Conservation (phyloP, 139 green algal genomes). For the Chlamydomonas eustigma region DNA sequence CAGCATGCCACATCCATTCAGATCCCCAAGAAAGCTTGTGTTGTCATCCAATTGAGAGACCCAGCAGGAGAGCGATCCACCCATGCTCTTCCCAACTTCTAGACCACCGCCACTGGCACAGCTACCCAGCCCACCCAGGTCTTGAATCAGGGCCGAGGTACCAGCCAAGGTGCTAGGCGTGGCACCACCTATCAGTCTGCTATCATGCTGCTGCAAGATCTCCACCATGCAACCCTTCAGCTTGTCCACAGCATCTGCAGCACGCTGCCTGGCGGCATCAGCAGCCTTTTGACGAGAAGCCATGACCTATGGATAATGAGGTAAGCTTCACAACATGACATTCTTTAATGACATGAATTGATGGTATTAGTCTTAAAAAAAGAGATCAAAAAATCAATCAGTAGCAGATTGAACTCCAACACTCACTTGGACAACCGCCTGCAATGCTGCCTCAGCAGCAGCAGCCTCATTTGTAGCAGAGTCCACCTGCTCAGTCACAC, state of each 20-base stretch:
- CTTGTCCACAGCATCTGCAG: constrained; percentile 2
- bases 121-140: neutral
- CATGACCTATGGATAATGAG: neutral
- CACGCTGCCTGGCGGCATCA: neutral
- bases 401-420: too few species aligned
- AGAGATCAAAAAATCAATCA: too few species aligned
- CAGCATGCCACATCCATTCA: neutral
- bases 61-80: neutral
- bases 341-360: too few species aligned
- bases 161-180: neutral
- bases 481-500: neutral
- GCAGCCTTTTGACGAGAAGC: constrained; percentile 6
- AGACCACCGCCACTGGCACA: neutral
- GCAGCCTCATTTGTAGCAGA: constrained; percentile 3
- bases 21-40: neutral
- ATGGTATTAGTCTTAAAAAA: too few species aligned
- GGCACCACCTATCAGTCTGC: neutral
- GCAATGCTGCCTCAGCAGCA: constrained; percentile 14
- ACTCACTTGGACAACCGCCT: constrained; percentile 21
- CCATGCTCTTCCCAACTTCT: neutral
- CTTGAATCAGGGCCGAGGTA: neutral
- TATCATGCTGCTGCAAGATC: neutral
- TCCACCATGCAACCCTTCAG: constrained; percentile 1
- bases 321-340: neutral
- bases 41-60: neutral